Evolutionary conservation across 2,329 filamentous ascomycete genomes (phyloP), one percentile per base, ranked within the genome.

Genomic region (Ascochyta rabiei): DNA sequence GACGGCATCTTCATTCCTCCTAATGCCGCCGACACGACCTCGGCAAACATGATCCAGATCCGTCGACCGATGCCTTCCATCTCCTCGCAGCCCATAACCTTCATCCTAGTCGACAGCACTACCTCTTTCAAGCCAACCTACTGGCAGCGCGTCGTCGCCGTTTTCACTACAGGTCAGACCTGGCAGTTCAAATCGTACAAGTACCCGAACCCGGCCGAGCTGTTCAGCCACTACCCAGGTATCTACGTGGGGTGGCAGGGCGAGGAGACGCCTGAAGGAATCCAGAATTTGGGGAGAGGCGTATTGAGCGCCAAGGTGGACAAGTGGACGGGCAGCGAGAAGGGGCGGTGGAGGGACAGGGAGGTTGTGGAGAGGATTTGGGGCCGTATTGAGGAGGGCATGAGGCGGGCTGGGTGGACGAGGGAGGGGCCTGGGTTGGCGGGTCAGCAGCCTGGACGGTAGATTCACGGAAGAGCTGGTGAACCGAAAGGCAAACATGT

Each of bases 171-270:
- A 0, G 95, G 95, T 30, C 95, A 99, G 79, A 87, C 89, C 9
- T 99, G 95, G 95, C 95, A 99, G 77, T 99, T 99, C 80, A 96
- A 97, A 79, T 90, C 87, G 64, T 99, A 99, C 84, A 96, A 96
- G 77, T 99, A 95, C 91, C 88, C 88, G 64, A 88, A 89, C 51
- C 90, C 95, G 0, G 84, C 87, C 13, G 95, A 98, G 70, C 82
- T 99, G 44, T 99, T 99, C 79, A 86, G 87, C 63, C 90, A 97
- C 70, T 90, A 91, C 2, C 82, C 91, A 13, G 95, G 95, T 51
- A 81, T 99, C 44, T 96, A 91, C 70, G 87, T 99, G 2, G 95
- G 95, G 3, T 98, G 92, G 91, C 86, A 89, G 57, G 92, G 90
- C 44, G 93, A 98, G 70, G 83, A 86, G 59, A 77, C 88, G 3